A percentile compares a stretch with the other conserved stretches of the same genome.
These are phyloP conservation scores for Suillus plorans DNA, from an alignment of 768 basidiomycete species.

Conservation along the genomic window DNA sequence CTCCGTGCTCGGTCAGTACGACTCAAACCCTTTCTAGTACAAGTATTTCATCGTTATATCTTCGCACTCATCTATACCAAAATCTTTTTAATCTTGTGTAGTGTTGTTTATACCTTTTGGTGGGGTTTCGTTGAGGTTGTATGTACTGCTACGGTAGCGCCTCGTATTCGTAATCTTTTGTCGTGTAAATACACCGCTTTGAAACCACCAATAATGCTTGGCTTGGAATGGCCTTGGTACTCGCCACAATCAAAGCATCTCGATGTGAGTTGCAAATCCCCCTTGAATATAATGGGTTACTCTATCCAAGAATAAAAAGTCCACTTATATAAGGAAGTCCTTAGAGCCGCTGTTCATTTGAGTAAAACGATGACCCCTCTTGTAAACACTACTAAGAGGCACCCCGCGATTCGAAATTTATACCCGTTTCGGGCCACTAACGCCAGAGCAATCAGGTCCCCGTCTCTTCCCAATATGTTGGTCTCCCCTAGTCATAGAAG, in stretches of 20 bases:
- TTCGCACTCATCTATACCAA: slow-evolving; percentile 22
- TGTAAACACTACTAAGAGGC: no score
- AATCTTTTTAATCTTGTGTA: slow-evolving; percentile 19
- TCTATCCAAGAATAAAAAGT: no score
- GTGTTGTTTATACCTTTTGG: slow-evolving; percentile 23
- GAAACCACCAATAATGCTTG: neutral
- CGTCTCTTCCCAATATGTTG: no score
- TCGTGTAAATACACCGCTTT: slow-evolving; percentile 7
- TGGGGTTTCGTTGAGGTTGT: slow-evolving; percentile 13
- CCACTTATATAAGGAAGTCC: no score
- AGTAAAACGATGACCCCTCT: no score
- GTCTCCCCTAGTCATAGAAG: no score
- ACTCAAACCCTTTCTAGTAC: slow-evolving; percentile 6
- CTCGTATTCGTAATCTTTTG: slow-evolving; percentile 17
- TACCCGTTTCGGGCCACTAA: no score
- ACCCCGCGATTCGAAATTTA: no score
- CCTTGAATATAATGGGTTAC: neutral
- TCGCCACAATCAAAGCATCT: neutral
- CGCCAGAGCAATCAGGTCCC: no score
- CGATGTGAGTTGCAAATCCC: neutral
- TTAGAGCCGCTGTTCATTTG: no score
- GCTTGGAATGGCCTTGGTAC: neutral
- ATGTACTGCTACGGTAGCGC: slow-evolving; percentile 15
- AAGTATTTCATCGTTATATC: slow-evolving; percentile 15
- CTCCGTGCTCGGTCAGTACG: slow-evolving; percentile 5